Evolutionary conservation across 2,329 filamentous ascomycete genomes (phyloP), one percentile per base, ranked within the genome.

Genomic region (Hypoxylon sp.): DNA sequence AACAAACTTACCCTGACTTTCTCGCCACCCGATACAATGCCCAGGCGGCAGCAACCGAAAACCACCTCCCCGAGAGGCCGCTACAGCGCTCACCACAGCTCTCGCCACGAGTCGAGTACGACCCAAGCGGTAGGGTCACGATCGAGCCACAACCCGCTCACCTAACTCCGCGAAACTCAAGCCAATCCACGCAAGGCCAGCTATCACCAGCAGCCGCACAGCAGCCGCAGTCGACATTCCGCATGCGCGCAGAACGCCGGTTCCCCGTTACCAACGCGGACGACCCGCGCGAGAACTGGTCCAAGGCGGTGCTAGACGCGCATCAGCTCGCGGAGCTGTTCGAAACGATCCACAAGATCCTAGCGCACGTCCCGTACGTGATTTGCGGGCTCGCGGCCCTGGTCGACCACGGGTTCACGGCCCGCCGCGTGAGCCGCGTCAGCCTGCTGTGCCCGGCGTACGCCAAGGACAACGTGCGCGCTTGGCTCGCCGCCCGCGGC

Each of bases 371-470:
- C 1, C 80, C 78, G 19, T 86, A 85, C 72, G 81, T 81, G 10
- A 79, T 87, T 45, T 80, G 77, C 69, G 85, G 85, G 21, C 76
- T 79, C 21, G 79, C 79, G 0, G 84, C 83, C 11, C 77, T 87
- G 65, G 72, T 77, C 2, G 79, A 82, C 50, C 82, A 84, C 76
- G 84, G 83, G 50, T 81, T 78, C 65, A 55, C 71, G 3, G 66
- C 63, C 6, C 73, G 77, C 5, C 60, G 48, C 5, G 78, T 79
- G 0, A 68, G 69, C 4, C 73, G 79, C 49, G 69, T 86, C 17
- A 81, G 75, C 45, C 76, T 87, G 58, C 49, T 83, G 19, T 85
- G 81, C 65, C 81, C 83, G 0, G 63, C 68, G 5, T 68, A 78
- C 11, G 77, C 77, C 5, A 75, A 71, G 13, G 74, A 80, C 13